A percentile compares a stretch with the other conserved stretches of the same genome.
phyloP scores from a whole-genome alignment of 768 basidiomycete species.

The Mycena floridula region DNA sequence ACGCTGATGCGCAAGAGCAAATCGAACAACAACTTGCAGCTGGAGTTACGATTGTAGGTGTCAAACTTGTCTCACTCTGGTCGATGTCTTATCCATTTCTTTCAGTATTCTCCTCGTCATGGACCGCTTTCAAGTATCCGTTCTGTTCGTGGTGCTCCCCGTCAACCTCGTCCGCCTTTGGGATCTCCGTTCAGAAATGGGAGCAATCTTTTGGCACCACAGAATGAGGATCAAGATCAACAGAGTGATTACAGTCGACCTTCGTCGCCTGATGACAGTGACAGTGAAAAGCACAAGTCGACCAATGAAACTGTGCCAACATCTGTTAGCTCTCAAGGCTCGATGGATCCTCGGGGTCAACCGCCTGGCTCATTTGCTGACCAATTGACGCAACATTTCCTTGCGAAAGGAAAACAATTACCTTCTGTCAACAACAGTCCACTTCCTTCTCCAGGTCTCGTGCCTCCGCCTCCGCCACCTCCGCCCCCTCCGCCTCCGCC shows the following conservation, averaged over 20 bases:
- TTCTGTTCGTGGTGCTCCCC: slow-evolving; percentile 65
- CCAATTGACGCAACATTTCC: slow-evolving; percentile 53
- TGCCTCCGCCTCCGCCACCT: slow-evolving; percentile 14
- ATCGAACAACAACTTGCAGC: slow-evolving; percentile 80
- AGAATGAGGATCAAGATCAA: slow-evolving; percentile 35
- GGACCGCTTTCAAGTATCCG: slow-evolving; percentile 58
- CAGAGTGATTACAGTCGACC: slow-evolving; percentile 37
- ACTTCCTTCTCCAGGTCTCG: slow-evolving; percentile 20
- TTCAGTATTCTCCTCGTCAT: slow-evolving; percentile 56
- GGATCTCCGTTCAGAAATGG: slow-evolving; percentile 7
- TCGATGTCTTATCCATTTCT: slow-evolving; percentile 3
- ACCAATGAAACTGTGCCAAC: slow-evolving; percentile 54
- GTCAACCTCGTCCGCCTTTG: slow-evolving; percentile 12
- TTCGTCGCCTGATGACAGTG: slow-evolving; percentile 38
- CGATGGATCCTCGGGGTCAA: slow-evolving; percentile 27
- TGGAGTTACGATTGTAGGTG: slow-evolving; percentile 63
- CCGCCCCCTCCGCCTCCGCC: slow-evolving; percentile 11
- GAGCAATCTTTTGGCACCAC: slow-evolving; percentile 30
- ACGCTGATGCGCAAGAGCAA: slow-evolving; percentile 75
- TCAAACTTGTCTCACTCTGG: slow-evolving; percentile 1
- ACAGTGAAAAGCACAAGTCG: slow-evolving; percentile 50
- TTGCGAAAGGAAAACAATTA: slow-evolving; percentile 38
- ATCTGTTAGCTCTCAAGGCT: slow-evolving; percentile 43
- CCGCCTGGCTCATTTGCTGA: slow-evolving; percentile 52
- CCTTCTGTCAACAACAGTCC: slow-evolving; percentile 32